A percentile compares a stretch with the other conserved stretches of the same genome.
These are phyloP conservation scores for Xanthoparmelia taractica DNA, from an alignment of 495 filamentous ascomycete species.

Conservation along the genomic window DNA sequence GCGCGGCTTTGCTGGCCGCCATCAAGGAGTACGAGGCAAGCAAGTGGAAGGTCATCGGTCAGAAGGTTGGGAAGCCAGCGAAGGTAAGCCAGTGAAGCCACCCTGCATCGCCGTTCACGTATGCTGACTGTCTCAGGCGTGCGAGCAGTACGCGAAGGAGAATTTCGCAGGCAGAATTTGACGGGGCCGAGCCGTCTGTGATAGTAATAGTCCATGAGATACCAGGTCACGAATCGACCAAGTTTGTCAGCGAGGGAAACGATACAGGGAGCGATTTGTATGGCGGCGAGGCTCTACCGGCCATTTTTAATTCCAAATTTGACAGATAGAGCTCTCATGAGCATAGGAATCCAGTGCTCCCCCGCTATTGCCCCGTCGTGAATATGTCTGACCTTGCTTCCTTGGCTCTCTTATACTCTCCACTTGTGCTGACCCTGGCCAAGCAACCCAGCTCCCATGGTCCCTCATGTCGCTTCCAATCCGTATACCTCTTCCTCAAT, in stretches of 20 bases:
- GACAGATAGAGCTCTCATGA: neutral
- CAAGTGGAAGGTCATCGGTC: slow-evolving; percentile 96
- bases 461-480: too few species aligned
- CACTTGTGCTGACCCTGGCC: too few species aligned
- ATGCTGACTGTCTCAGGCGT: slow-evolving; percentile 53
- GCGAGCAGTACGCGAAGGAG: slow-evolving; percentile 97
- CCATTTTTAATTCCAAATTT: neutral
- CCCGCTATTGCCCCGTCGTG: too few species aligned
- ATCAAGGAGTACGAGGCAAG: slow-evolving; percentile 98
- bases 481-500: too few species aligned
- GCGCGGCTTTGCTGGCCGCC: slow-evolving; percentile 74
- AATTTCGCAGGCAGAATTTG: slow-evolving; percentile 49
- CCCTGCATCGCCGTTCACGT: neutral
- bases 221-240: slow-evolving; percentile 13
- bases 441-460: too few species aligned
- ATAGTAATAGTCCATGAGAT: slow-evolving; percentile 9
- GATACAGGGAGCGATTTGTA: neutral
- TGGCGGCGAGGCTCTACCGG: slow-evolving; percentile 1
- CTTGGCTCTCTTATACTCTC: too few species aligned
- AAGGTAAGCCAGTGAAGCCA: slow-evolving; percentile 53
- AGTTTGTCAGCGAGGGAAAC: slow-evolving; percentile 8
- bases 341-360: too few species aligned
- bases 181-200: neutral
- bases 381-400: too few species aligned
- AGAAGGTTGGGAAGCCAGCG: slow-evolving; percentile 94